Evolutionary conservation across 2,329 filamentous ascomycete genomes (phyloP), one percentile per base, ranked within the genome.

Genomic region (Helminthosporium solani): DNA sequence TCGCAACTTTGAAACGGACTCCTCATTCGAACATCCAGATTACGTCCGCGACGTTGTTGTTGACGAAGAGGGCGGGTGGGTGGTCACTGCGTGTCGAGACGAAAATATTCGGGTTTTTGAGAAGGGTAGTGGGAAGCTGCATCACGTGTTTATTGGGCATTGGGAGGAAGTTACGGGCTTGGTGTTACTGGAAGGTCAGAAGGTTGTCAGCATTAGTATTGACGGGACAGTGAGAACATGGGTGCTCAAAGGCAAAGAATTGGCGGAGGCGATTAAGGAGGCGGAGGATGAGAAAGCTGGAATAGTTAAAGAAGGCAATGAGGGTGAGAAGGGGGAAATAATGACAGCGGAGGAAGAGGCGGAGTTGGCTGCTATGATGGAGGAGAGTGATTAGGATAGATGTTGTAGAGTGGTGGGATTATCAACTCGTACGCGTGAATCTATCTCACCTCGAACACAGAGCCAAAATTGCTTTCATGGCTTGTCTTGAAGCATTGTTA

Each of bases 71-170:
- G 86, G 87, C 3, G 80, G 84, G 16, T 92, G 88, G 84, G 82
- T 94, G 11, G 72, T 95, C 33, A 96, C 94, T 1, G 91, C 87
- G 1, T 95, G 94, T 46, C 79, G 94, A 56, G 90, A 96, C 62
- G 94, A 99, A 71, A 84, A 96, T 59, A 78, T 99, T 47, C 87
- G 95, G 59, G 80, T 97, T 7, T 99, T 92, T 92, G 87, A 96
- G 67, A 72, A 74, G 66, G 75, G 73, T 33, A 85, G 83, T 7
- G 89, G 88, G 3, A 83, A 86, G 65, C 74, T 95, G 25, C 80
- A 86, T 63, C 87, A 87, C 67, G 80, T 80, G 7, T 84, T 92
- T 50, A 79, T 82, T 30, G 94, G 94, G 0, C 94, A 99, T 72
- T 97, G 83, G 64, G 90, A 99, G 63, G 94, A 97, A 70, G 86